Evolutionary conservation across 1,284 basidiomycete genomes (phyloP), one percentile per base, ranked within the genome.

Genomic region (Pterulicium gracile): DNA sequence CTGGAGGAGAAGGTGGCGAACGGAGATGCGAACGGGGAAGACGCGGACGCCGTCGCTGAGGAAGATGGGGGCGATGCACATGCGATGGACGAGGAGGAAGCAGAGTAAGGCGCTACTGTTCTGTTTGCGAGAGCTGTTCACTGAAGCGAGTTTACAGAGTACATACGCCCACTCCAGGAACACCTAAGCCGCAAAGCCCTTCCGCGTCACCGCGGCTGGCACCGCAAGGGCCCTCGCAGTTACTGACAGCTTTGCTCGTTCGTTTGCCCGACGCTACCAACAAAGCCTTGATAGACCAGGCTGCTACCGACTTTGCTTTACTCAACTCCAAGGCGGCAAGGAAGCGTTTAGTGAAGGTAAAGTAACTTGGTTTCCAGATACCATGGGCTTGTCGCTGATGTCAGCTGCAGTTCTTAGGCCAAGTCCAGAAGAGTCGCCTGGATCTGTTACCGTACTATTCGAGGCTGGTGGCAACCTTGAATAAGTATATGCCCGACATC

Each of bases 371-470:
- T n/a, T 13, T 45, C 43, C 27, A 20, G 34, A 40, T 42, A 14
- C 10, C 40, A 50, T 51, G 39, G 52, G 47, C 34, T 51, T 24
- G 19, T 40, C 44, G 24, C 34, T 44, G 24, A 50, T 20, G 7
- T 39, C n/a, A n/a, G 10, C 15, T 18, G n/a, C 55, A 95, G 91
- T 92, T 91, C 57, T 72, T 98, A 54, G 72, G 74, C 3, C 81
- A 88, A 54, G 81, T 94, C 3, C 88, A 90, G 0, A 91, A 92
- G 65, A 90, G 85, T 54, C 77, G 96, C 23, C 85, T 78, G 3
- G 96, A 99, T 61, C 69, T 98, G 19, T 63, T 98, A 32, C 94
- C 96, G 1, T 91, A 98, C 63, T 98, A 98, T 61, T 82, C 92
- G 3, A 73, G 96, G 41, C 70, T 98, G 24, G 77, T 92, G 3